Conservation (phyloP, 345 rosid species). For the Euphorbia peplus region DNA sequence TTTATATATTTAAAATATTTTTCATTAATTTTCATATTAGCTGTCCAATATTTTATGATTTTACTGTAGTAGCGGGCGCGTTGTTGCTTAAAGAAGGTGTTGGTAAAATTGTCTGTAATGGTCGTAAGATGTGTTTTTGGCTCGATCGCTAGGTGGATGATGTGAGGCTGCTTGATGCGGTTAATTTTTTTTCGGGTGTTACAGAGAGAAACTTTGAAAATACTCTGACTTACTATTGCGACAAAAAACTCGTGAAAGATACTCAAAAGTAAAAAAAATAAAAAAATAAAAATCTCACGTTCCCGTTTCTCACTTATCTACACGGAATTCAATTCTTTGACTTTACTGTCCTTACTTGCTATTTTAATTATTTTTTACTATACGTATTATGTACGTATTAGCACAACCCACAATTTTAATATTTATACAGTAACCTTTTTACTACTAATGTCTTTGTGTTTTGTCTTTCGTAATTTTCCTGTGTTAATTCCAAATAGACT, state of each 20-base stretch:
- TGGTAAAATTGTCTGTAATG: too few relatives aligned
- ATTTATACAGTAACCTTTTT: background rate
- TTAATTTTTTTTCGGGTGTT: too few relatives aligned
- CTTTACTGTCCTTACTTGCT: background rate
- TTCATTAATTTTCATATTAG: too few relatives aligned
- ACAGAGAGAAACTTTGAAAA: too few relatives aligned
- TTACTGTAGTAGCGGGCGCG: too few relatives aligned
- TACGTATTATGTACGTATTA: background rate
- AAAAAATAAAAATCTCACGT: background rate
- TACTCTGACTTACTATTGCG: background rate
- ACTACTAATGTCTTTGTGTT: background rate
- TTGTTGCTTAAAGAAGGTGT: too few relatives aligned
- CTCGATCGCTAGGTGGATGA: too few relatives aligned
- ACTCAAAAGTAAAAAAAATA: conserved; percentile 8
- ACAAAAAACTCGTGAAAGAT: conserved; percentile 10
- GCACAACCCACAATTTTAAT: background rate
- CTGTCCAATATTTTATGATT: too few relatives aligned
- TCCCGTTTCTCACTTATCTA: background rate
- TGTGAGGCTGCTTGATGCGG: too few relatives aligned
- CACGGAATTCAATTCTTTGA: conserved; percentile 13
- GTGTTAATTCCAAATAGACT: background rate
- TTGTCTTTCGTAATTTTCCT: background rate
- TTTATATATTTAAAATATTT: too few relatives aligned
- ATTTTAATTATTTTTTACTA: background rate
- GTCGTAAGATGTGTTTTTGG: too few relatives aligned